phyloP scores from a whole-genome alignment of 176 grass and related monocot genomes.

The Lolium rigidum region DNA sequence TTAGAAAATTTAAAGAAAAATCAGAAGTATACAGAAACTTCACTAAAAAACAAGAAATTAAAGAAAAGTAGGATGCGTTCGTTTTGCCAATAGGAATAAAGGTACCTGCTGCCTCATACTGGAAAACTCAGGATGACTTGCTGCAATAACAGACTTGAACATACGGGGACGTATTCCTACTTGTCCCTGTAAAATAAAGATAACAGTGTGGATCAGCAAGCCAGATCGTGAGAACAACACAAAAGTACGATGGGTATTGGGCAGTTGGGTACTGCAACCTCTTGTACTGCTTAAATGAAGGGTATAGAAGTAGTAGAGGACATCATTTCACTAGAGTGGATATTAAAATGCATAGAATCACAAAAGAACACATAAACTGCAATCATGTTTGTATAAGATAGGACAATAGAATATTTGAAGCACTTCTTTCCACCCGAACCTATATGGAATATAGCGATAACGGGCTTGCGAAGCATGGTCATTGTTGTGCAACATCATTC shows the following conservation, averaged over 20 bases:
- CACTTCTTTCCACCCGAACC: neutral
- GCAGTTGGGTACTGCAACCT: neutral
- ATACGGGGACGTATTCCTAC: conserved; percentile 91
- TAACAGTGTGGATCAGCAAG: neutral
- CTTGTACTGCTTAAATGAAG: neutral
- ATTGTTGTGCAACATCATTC: neutral
- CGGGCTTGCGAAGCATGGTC: neutral
- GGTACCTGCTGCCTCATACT: conserved; percentile 94
- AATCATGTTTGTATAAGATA: conserved; percentile 25
- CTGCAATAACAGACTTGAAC: conserved; percentile 95
- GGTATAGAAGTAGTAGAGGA: neutral
- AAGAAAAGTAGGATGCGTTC: neutral
- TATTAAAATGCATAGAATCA: neutral
- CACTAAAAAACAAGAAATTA: neutral
- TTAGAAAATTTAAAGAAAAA: neutral
- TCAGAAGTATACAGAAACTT: neutral
- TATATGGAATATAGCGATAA: neutral
- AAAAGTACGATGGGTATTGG: neutral
- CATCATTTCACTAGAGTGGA: neutral
- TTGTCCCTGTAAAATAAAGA: conserved; percentile 64
- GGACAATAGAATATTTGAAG: neutral
- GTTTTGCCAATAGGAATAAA: neutral
- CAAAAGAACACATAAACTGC: neutral
- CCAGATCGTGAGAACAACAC: neutral
- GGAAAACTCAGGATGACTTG: conserved; percentile 91